Evolutionary conservation across 345 rosid genomes (phyloP), one percentile per base, ranked within the genome.

Genomic region (Hevea brasiliensis): DNA sequence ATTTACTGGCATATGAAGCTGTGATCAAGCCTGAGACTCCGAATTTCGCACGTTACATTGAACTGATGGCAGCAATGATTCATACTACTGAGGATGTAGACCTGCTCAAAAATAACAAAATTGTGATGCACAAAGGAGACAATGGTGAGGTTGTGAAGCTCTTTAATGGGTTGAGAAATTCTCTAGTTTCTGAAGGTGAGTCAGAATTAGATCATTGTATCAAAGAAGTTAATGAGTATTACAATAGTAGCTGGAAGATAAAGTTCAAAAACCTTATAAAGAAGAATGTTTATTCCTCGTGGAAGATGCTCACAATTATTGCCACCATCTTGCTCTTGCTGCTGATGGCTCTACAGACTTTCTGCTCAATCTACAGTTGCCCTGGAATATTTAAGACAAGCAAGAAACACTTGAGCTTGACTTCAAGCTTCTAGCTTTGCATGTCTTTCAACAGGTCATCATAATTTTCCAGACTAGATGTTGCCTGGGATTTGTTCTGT

Each of bases 1-100:
- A 65, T 55, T 42, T 65, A 45, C 37, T 65, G 1, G 55, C 55
- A 47, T 65, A 42, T 24, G 69, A 65, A 65, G 35, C 69, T 65
- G 26, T 65, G 3, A 7, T 37, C 17, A 23, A 3, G 55, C 68
- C 32, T 1, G 67, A 44, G 11, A 65, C 21, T 47, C 40, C n/a
- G 18, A 45, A 44, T 15, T 65, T 65, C 5, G 37, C 35, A 6
- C 69, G 55, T 23, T 65, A 23, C 55, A 65, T 45, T 4, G 56
- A 65, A 65, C 18, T 65, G 5, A 65, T 45, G 69, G 55, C 40
- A 23, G 40, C 69, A 37, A 12, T 47, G 56, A 65, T 47, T 65
- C 56, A 47, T 13, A 65, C 54, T 23, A 24, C 7, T 7, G 29
- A n/a, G 8, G 68, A 65, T 65, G 68, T 65, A 10, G 11, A 24